Base-by-base conservation (phyloP, 2,329 filamentous ascomycete species). In the Penicillium sumatraense region DNA sequence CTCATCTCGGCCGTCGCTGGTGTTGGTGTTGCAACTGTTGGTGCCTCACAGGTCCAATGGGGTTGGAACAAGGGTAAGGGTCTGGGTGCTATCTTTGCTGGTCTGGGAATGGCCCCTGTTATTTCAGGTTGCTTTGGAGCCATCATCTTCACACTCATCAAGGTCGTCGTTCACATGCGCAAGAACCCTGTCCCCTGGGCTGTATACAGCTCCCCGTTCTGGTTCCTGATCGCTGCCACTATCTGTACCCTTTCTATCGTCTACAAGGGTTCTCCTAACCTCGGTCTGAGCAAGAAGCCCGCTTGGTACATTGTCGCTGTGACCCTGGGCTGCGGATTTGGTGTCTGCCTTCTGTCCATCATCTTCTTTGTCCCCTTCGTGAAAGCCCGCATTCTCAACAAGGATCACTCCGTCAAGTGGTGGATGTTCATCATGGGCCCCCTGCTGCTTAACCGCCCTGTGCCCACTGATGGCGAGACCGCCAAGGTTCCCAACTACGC, bases 171-270 rank as follows among this genome's bases (percentile, higher is more conserved):
- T 3, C 88, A 89, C 69, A 72, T 88, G 59, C 88, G 89, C 71
- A 86, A 82, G 74, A 86, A 90, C 73, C 88, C 89, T 5, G 80
- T 90, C 2, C 82, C 80, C 6, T 90, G 87, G 88, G 88, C 89
- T 23, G 83, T 92, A 51, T 91, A 81, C 76, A 87, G 83, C 49
- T 86, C 88, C 1, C 89, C 89, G 9, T 85, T 89, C 76, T 92
- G 87, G 78, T 92, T 92, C 81, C 84, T 91, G 53, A 83, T 92
- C 56, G 88, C 89, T 53, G 87, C 81, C 52, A 90, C 87, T 55
- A 76, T 92, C 66, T 90, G 88, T 76, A 89, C 89, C 0, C 80
- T 93, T 5, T 90, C 87, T 40, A 86, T 93, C 65, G 89, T 92
- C 63, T 91, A 90, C 83, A 91, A 92, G 81, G 89, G 89, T 27